Base-by-base conservation (phyloP, 352 stramenopile genomes). In the Phytopythium mirpurense region DNA sequence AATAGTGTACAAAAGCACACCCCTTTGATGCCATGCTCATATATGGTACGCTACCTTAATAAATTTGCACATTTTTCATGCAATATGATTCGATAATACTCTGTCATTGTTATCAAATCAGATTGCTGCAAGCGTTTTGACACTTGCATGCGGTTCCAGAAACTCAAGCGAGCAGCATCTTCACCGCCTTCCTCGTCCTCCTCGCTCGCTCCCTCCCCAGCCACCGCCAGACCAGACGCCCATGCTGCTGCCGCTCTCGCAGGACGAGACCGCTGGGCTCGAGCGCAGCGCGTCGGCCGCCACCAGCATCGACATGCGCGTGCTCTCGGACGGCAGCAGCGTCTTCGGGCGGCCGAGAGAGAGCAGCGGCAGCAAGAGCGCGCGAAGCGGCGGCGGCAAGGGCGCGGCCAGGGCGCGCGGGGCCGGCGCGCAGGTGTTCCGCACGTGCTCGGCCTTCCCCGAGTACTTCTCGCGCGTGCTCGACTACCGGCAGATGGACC, bases 401-500 rank as follows among this genome's bases (percentile, higher is more conserved):
- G 35, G 35, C 0, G 4, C 35, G 15, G 35, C 15, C 35, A 19
- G 35, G 35, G 16, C 35, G 16, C 27, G 38, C 27, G 42, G 57
- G 2, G 61, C 59, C 16, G 38, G 63, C 18, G 51, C 59, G 40
- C 67, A 82, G 36, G 78, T 87, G 2, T 92, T 90, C 63, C 78
- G 78, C 40, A 83, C 77, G 15, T 90, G 79, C 56, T 90, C 83
- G 26, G 69, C 70, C 34, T 70, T 90, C 23, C 83, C 83, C 34
- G 83, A 93, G 63, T 95, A 95, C 68, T 86, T 93, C 51, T 61
- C 76, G 49, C 83, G 85, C 32, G 67, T 93, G 21, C 14, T 88
- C 9, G 83, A 93, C 67, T 88, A 89, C 60, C 74, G 78, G 52
- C 85, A 95, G 57, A 95, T 95, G 85, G 85, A 95, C 63, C 57